Evolutionary conservation across 75 land plant species (phyloP).

Genomic region (Isoetes taiwanensis): DNA sequence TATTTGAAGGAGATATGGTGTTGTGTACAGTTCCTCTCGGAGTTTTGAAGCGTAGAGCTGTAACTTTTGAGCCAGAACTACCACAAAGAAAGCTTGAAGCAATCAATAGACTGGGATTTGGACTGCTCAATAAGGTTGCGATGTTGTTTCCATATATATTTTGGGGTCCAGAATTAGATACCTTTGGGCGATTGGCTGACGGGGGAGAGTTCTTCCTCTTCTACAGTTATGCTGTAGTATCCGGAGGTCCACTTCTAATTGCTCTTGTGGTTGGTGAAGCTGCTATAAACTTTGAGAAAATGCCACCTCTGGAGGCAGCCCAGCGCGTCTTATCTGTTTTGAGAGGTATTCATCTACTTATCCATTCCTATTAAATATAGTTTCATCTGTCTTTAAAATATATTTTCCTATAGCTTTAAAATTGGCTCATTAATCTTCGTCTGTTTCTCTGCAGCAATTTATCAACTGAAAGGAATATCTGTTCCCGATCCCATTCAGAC

Average conservation of each 20-base stretch:
- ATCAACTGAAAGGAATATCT: slow-evolving; percentile 68
- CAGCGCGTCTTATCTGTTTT: slow-evolving; percentile 63
- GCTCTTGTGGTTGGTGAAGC: slow-evolving; percentile 98
- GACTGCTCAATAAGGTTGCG: slow-evolving; percentile 89
- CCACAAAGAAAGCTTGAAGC: slow-evolving; percentile 90
- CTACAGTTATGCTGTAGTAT: slow-evolving; percentile 94
- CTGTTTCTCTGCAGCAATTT: slow-evolving; percentile 51
- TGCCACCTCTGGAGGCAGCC: slow-evolving; percentile 78
- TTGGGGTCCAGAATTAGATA: slow-evolving; percentile 85
- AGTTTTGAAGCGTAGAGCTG: slow-evolving; percentile 57
- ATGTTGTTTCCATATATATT: slow-evolving; percentile 82
- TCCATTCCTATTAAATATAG: not conserved
- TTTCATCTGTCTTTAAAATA: too few relatives aligned
- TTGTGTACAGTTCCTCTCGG: slow-evolving; percentile 88
- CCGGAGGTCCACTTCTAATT: slow-evolving; percentile 89
- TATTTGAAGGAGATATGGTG: slow-evolving; percentile 77
- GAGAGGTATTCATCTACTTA: slow-evolving; percentile 41
- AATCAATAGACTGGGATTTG: slow-evolving; percentile 86
- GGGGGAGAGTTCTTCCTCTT: slow-evolving; percentile 99
- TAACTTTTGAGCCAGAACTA: slow-evolving; percentile 71
- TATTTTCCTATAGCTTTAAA: not conserved
- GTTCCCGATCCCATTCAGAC: slow-evolving; percentile 97
- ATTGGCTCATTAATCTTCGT: not conserved
- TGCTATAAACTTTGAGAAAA: slow-evolving; percentile 73
- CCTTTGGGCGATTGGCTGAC: slow-evolving; percentile 81